Evolutionary conservation across 805 yeast genomes (phyloP), one percentile per base, ranked within the genome.

Genomic region (Myxozyma geophila): DNA sequence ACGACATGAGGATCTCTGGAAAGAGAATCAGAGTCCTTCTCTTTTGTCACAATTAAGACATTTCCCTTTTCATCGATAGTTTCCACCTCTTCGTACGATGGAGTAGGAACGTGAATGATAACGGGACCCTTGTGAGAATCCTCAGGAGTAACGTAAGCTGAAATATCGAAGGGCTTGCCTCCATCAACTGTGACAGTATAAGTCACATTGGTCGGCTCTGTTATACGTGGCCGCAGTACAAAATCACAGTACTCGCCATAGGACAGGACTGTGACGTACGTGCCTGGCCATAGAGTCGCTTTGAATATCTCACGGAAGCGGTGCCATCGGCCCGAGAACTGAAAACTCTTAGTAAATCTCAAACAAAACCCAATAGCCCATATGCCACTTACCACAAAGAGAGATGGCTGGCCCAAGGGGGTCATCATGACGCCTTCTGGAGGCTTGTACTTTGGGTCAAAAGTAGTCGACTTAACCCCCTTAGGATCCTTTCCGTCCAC

Each of bases 291-390:
- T 19, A 59, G 49, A 8, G 65, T 41, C 8, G 69, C 68, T 48
- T 63, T 66, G 53, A 41, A 64, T 9, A 59, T 49, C 4, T 66
- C 64, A 28, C 67, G 60, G 51, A 58, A 55, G 12, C 69, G 58
- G 49, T 62, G 64, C 69, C 69, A 66, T 44, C 69, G 50, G 8
- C 69, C 69, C 2, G 69, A 39, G 58, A 66, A 66, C 68, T 64
- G 44, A 12, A 15, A 23, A n/a, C 3, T 6, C 43, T 37, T 12
- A 39, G 43, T n/a, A 37, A 5, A 19, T 9, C 35, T 35, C 33
- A 7, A 47, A 1, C 41, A 50, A 35, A 13, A 1, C 23, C 7
- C 21, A 2, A 49, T 7, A 28, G 33, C 41, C 7, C 19, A 6
- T 3, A 2, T 28, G 28, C 19, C 6, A 54, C 68, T 13, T 44